These are phyloP conservation scores for Smallanthus sonchifolius DNA, from an alignment of 129 eudicot genomes.

Conservation along the genomic window DNA sequence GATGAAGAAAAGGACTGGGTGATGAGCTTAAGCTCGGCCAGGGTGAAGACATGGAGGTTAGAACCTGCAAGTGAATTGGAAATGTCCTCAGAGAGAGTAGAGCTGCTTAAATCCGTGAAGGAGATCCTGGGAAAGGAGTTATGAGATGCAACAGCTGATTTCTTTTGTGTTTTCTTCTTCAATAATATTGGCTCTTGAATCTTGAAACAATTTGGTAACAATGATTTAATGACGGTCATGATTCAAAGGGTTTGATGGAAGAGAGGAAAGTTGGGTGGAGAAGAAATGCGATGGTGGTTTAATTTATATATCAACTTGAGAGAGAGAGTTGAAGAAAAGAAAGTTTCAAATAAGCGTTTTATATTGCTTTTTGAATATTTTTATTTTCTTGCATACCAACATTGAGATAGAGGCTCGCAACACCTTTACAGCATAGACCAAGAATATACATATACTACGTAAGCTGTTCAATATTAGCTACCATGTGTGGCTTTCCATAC, in stretches of 20 bases:
- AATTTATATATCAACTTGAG: too few species aligned
- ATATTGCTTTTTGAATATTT: not conserved
- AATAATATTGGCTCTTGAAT: constrained; percentile 20
- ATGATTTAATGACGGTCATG: constrained; percentile 50
- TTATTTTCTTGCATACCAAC: constrained; percentile 26
- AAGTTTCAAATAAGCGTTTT: not conserved
- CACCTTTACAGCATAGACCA: constrained; percentile 30
- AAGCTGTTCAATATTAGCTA: too few species aligned
- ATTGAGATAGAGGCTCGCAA: constrained; percentile 41
- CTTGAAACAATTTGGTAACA: constrained; percentile 47
- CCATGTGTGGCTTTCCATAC: too few species aligned
- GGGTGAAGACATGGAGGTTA: constrained; percentile 52
- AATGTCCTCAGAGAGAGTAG: constrained; percentile 58
- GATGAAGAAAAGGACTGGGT: constrained; percentile 70
- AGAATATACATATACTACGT: not conserved
- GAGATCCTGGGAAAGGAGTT: constrained; percentile 49
- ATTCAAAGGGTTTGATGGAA: not conserved
- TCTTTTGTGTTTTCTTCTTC: constrained; percentile 17
- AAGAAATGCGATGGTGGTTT: not conserved
- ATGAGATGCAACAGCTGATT: constrained; percentile 28
- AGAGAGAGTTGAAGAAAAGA: too few species aligned
- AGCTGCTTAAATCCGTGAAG: constrained; percentile 41
- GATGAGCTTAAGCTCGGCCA: constrained; percentile 65
- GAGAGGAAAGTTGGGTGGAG: not conserved
- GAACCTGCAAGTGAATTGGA: constrained; percentile 72